Percentiles rank a stretch among this genome's conserved stretches.
phyloP scores from a whole-genome alignment of 2,329 filamentous ascomycete genomes.

The Colletotrichum liaoningense region DNA sequence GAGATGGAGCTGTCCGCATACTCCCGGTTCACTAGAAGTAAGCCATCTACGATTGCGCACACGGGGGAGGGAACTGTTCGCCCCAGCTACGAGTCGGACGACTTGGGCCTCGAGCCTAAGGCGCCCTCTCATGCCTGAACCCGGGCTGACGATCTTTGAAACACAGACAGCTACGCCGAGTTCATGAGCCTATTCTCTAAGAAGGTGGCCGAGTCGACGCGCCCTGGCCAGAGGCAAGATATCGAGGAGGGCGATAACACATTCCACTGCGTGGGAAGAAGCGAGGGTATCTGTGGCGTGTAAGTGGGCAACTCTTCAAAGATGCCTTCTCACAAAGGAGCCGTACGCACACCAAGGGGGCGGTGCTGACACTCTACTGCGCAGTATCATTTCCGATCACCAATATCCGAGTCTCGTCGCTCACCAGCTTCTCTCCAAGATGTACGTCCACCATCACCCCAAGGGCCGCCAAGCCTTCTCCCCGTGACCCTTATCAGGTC shows the following conservation, averaged over 20 bases:
- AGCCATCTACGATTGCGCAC: slow-evolving; percentile 38
- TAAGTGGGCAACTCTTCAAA: slow-evolving; percentile 14
- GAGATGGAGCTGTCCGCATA: slow-evolving; percentile 84
- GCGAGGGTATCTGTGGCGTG: slow-evolving; percentile 79
- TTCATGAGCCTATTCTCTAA: slow-evolving; percentile 89
- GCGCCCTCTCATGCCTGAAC: not conserved
- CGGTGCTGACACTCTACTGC: not conserved
- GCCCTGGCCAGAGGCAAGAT: slow-evolving; percentile 84
- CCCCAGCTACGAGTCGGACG: not conserved
- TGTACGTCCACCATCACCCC: slow-evolving; percentile 18
- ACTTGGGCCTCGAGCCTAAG: too few species aligned
- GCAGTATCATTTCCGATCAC: slow-evolving; percentile 76
- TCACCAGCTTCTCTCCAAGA: slow-evolving; percentile 86
- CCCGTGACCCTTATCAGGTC: too few species aligned
- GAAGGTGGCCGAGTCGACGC: slow-evolving; percentile 87
- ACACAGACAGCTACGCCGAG: slow-evolving; percentile 41
- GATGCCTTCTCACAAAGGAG: not conserved
- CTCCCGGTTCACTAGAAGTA: slow-evolving; percentile 84
- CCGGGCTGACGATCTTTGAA: slow-evolving; percentile 14
- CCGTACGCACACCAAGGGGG: not conserved
- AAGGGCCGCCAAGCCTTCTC: not conserved
- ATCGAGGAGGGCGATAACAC: slow-evolving; percentile 86
- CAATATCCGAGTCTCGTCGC: slow-evolving; percentile 83
- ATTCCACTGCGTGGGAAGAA: slow-evolving; percentile 82
- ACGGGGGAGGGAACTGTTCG: not conserved